phyloP scores from a whole-genome alignment of 1,284 basidiomycete genomes.

The Mycena sp. region DNA sequence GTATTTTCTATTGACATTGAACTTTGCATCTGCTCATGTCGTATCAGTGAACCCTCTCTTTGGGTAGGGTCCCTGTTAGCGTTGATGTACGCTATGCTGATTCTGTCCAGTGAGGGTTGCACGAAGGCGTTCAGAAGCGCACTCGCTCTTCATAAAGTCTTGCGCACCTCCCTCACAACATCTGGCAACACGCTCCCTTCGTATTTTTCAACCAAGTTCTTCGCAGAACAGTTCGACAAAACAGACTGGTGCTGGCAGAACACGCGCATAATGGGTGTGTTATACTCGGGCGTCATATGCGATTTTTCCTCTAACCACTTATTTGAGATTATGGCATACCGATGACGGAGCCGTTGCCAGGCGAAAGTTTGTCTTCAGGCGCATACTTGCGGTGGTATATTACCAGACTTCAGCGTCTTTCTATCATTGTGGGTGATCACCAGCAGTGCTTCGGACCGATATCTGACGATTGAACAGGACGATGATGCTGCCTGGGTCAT shows the following conservation, averaged over 20 bases:
- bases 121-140: constrained; percentile 30
- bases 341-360: constrained; percentile 31
- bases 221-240: constrained; percentile 26
- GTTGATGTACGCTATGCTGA: background rate
- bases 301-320: no score
- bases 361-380: constrained; percentile 32
- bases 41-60: constrained; percentile 1
- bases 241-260: constrained; percentile 30
- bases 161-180: constrained; percentile 9
- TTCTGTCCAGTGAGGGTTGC: constrained; percentile 27
- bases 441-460: background rate
- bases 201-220: constrained; percentile 31
- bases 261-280: constrained; percentile 7
- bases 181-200: constrained; percentile 4
- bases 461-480: constrained; percentile 11
- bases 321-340: constrained; percentile 31
- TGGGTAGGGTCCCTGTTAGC: background rate
- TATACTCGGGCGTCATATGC: no score
- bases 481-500: constrained; percentile 15
- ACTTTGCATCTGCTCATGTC: background rate
- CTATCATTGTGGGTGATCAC: constrained; percentile 21
- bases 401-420: constrained; percentile 20
- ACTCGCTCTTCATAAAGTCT: constrained; percentile 26
- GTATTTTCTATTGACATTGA: no score
- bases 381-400: constrained; percentile 29